Evolutionary conservation across 345 rosid species (phyloP), one percentile per base, ranked within the genome.

Genomic region (Cochlearia excelsa): DNA sequence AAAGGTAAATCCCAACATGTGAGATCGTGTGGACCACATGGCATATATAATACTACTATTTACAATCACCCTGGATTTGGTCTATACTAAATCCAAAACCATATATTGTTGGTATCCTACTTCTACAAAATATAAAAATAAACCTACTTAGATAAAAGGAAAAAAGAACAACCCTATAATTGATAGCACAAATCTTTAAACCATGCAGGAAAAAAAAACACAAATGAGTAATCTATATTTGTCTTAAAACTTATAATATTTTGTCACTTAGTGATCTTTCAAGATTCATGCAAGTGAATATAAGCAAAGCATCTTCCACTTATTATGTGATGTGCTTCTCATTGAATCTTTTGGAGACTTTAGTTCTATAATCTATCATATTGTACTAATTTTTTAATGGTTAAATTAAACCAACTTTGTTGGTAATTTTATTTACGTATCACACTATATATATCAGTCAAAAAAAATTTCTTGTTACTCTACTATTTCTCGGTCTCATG

Each of bases 11-110:
- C 60, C 50, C 60, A 38, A 30, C 31, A 65, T 51, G 57, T 37
- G 66, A 71, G 50, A 71, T 71, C 48, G 56, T 52, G 60, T 58
- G 75, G 66, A 65, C 69, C 70, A 65, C 61, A 58, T 46, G 39
- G 5, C 45, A 49, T 43, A 63, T 45, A 35, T 29, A 40, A 31
- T 57, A 51, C 43, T 52, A 59, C 38, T 51, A 45, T 51, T 38
- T 57, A n/a, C 2, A 71, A 63, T 46, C 74, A 69, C 40, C 68
- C 64, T 63, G 64, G 69, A 70, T 70, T 56, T 70, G 69, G 74
- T 63, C 69, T 56, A 63, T 10, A 39, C 56, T 6, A 71, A 65
- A 57, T 63, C 64, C 59, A 64, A 16, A 45, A 65, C 74, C 54
- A 58, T 48, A 46, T 58, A 51, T 26, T 71, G 30, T 51, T 51